phyloP scores from a whole-genome alignment of 768 basidiomycete species.

The Kwoniella mangroviensis region DNA sequence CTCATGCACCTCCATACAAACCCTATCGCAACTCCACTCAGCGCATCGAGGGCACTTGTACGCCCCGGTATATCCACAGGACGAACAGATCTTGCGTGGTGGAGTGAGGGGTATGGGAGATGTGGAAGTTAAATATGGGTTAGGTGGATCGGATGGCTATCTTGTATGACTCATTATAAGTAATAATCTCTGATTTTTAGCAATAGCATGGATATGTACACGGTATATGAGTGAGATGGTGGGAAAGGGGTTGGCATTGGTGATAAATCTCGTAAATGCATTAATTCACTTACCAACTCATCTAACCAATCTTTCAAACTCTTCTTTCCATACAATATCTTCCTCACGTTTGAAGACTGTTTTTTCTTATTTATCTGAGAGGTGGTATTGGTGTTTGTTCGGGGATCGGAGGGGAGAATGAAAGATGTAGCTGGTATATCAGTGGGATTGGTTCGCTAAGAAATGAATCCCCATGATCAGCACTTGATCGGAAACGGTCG shows the following conservation, averaged over 20 bases:
- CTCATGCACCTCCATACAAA: conserved; percentile 47
- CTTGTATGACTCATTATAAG: background rate
- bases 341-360: conserved; percentile 48
- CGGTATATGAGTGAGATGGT: too few species aligned
- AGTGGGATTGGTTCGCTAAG: conserved; percentile 53
- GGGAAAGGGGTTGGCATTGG: background rate
- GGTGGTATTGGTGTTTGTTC: conserved; percentile 11
- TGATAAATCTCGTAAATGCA: background rate
- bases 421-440: conserved; percentile 52
- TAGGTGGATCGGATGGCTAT: conserved; percentile 36
- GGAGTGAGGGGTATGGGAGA: conserved; percentile 38
- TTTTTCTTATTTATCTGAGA: conserved; percentile 41
- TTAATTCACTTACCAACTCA: conserved; percentile 43
- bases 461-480: too few species aligned
- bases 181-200: too few species aligned
- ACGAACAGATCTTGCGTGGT: conserved; percentile 48
- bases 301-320: conserved; percentile 52
- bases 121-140: conserved; percentile 39
- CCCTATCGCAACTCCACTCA: conserved; percentile 50
- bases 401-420: conserved; percentile 15
- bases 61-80: conserved; percentile 52
- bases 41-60: conserved; percentile 50
- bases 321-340: conserved; percentile 50
- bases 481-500: too few species aligned
- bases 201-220: too few species aligned